A percentile compares a stretch with the other conserved stretches of the same genome.
phyloP scores from a whole-genome alignment of 2,329 filamentous ascomycete species.

The Diplocarpon mali region DNA sequence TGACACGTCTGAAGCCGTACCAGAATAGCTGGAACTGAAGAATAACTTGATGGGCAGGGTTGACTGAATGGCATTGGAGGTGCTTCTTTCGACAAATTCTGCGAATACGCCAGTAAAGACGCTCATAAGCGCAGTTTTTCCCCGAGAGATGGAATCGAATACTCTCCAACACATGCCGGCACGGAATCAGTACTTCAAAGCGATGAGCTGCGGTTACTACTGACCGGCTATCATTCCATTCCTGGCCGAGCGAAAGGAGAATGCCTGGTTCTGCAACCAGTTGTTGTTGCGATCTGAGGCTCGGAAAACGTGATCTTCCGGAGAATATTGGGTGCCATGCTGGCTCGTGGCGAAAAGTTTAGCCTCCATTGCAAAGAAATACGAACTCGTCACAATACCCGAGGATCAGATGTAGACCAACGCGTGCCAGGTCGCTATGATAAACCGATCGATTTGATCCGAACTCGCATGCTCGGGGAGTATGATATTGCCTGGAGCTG shows the following conservation, averaged over 20 bases:
- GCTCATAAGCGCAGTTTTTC: conserved; percentile 29
- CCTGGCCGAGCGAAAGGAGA: conserved; percentile 23
- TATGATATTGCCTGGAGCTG: too few species aligned
- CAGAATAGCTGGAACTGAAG: conserved; percentile 33
- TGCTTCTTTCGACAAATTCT: conserved; percentile 37
- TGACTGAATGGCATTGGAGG: too few species aligned
- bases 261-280: conserved; percentile 29
- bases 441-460: too few species aligned
- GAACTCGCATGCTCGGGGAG: too few species aligned
- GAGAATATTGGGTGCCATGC: too few species aligned
- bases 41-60: conserved; percentile 28
- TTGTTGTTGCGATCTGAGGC: too few species aligned
- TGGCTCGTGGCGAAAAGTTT: too few species aligned
- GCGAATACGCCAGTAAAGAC: conserved; percentile 34
- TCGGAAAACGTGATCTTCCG: too few species aligned
- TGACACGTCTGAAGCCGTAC: conserved; percentile 34
- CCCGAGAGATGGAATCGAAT: conserved; percentile 30
- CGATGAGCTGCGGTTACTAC: conserved; percentile 30
- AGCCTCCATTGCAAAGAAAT: too few species aligned
- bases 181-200: conserved; percentile 25
- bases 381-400: too few species aligned
- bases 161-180: conserved; percentile 32
- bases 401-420: too few species aligned
- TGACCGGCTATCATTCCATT: conserved; percentile 24
- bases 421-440: too few species aligned